Evolutionary conservation across 345 rosid genomes (phyloP).

Genomic region (Rubroshorea leprosula): DNA sequence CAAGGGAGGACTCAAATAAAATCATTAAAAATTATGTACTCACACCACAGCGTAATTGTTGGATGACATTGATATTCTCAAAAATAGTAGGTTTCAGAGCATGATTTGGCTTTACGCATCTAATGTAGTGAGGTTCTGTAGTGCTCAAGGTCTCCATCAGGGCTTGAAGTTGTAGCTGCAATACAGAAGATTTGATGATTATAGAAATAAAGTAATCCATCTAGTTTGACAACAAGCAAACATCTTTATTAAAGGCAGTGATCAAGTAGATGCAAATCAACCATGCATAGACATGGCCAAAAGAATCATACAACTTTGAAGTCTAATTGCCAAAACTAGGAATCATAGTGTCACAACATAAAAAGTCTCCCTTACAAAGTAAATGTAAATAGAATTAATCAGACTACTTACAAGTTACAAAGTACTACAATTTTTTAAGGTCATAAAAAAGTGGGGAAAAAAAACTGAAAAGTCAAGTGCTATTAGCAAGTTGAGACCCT

Average conservation of each 20-base stretch:
- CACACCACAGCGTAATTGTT: constrained; percentile 98
- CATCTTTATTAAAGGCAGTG: background rate
- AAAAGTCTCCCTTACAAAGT: background rate
- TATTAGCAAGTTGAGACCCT: background rate
- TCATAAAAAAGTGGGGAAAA: no score
- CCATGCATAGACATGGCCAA: background rate
- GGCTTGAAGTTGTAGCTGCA: constrained; percentile 97
- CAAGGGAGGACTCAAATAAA: constrained; percentile 1
- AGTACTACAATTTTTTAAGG: background rate
- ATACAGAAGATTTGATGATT: constrained; percentile 12
- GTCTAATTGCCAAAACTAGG: background rate
- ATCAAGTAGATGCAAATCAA: background rate
- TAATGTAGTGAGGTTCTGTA: constrained; percentile 95
- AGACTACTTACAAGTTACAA: background rate
- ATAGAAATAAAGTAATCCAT: background rate
- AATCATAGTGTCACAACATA: background rate
- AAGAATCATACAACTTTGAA: no score
- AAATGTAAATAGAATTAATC: background rate
- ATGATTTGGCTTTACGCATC: constrained; percentile 99
- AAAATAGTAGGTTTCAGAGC: constrained; percentile 79
- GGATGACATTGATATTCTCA: constrained; percentile 84
- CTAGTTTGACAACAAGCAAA: background rate
- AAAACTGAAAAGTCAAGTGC: background rate
- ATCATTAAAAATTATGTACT: constrained; percentile 30
- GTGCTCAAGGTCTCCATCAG: constrained; percentile 87